Evolutionary conservation across 1,284 basidiomycete genomes (phyloP).

Genomic region (Coniferiporia sulphurascens): DNA sequence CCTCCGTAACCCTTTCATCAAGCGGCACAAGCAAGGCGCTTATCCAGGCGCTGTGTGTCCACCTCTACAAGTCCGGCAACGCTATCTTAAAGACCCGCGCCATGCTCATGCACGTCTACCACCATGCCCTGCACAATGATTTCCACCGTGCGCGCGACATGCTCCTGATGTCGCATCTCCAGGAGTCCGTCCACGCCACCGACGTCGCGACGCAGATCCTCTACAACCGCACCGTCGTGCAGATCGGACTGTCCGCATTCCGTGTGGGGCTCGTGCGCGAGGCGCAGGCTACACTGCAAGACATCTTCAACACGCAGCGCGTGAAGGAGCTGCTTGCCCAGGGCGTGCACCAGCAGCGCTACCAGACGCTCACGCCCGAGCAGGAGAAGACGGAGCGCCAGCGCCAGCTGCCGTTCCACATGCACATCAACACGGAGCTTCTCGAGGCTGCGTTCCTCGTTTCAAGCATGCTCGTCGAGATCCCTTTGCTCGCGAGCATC

Average conservation of each 20-base stretch:
- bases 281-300: conserved; percentile 87
- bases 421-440: conserved; percentile 99
- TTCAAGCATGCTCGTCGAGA: conserved; percentile 98
- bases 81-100: conserved; percentile 92
- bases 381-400: conserved; percentile 97
- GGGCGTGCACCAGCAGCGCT: conserved; percentile 91
- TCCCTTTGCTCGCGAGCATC: conserved; percentile 91
- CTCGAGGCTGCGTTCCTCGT: conserved; percentile 97
- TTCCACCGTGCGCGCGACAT: conserved; percentile 98
- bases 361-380: conserved; percentile 84
- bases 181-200: conserved; percentile 92
- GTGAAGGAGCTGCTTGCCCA: conserved; percentile 98
- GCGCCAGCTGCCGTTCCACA: conserved; percentile 96
- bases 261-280: conserved; percentile 93
- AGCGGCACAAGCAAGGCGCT: conserved; percentile 64
- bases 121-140: conserved; percentile 94
- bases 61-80: conserved; percentile 90
- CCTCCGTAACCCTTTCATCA: conserved; percentile 51
- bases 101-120: conserved; percentile 97
- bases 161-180: conserved; percentile 97
- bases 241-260: conserved; percentile 96
- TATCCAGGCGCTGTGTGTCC: conserved; percentile 85
- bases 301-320: conserved; percentile 94
- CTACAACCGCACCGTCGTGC: conserved; percentile 97
- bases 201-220: conserved; percentile 98